Percentiles rank a stretch among this genome's conserved stretches.
Evolutionary conservation across 2,329 filamentous ascomycete species (phyloP).

Genomic region (Colletotrichum sidae): DNA sequence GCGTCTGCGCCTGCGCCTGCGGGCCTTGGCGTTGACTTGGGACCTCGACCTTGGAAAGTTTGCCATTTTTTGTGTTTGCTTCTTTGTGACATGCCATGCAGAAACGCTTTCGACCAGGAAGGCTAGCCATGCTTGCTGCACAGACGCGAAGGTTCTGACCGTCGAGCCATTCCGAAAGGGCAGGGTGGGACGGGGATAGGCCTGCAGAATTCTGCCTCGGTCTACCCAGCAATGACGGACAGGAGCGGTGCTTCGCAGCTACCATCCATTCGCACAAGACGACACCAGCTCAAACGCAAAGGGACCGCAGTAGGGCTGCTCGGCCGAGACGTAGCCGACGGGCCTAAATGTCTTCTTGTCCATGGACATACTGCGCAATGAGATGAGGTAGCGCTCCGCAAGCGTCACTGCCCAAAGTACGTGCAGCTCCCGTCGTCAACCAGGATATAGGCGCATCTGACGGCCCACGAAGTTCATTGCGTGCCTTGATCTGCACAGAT

Average conservation of each 20-base stretch:
- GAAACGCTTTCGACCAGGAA: slow-evolving; percentile 15
- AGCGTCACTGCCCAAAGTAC: slow-evolving; percentile 19
- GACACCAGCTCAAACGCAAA: slow-evolving; percentile 5
- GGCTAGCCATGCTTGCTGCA: slow-evolving; percentile 31
- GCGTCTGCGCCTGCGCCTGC: slow-evolving; percentile 7
- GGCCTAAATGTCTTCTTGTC: neutral
- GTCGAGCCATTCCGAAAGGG: slow-evolving; percentile 19
- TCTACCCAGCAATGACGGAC: slow-evolving; percentile 25
- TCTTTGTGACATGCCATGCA: slow-evolving; percentile 24
- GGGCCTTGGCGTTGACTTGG: slow-evolving; percentile 28
- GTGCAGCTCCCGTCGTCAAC: slow-evolving; percentile 20
- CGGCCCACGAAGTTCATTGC: slow-evolving; percentile 22
- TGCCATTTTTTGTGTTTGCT: slow-evolving; percentile 22
- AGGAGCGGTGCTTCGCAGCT: slow-evolving; percentile 29
- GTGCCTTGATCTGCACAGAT: slow-evolving; percentile 27
- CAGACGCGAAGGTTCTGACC: slow-evolving; percentile 23
- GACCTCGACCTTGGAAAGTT: slow-evolving; percentile 29
- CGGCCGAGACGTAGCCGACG: slow-evolving; percentile 29
- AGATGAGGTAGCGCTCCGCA: slow-evolving; percentile 33
- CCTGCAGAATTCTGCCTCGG: slow-evolving; percentile 22
- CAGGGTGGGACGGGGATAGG: slow-evolving; percentile 19
- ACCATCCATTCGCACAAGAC: slow-evolving; percentile 13
- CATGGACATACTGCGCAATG: slow-evolving; percentile 2
- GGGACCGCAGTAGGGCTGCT: slow-evolving; percentile 18
- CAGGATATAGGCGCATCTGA: slow-evolving; percentile 23